phyloP scores from a whole-genome alignment of 1,139 yeast species.

The Kurtzmaniella quercitrusa region DNA sequence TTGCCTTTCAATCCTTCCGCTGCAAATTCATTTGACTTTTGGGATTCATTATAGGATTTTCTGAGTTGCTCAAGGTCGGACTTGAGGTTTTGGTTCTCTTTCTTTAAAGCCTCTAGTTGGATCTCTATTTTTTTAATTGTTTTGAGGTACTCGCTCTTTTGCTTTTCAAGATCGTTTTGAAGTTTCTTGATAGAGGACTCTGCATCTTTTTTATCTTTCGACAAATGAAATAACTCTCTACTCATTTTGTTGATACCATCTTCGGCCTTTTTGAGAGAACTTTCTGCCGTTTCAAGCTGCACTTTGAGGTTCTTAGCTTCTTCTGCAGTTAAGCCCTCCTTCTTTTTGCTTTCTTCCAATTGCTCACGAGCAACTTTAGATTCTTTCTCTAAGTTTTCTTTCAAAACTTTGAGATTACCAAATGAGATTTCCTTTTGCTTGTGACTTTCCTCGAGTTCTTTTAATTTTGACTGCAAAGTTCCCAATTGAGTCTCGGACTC shows the following conservation, averaged over 20 bases:
- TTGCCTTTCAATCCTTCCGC: constrained; percentile 19
- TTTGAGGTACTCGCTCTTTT: constrained; percentile 19
- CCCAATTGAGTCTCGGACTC: constrained; percentile 16
- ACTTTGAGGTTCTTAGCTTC: constrained; percentile 21
- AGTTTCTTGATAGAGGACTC: constrained; percentile 39
- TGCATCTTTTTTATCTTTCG: constrained; percentile 53
- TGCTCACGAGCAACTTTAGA: constrained; percentile 27
- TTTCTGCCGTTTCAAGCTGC: constrained; percentile 27
- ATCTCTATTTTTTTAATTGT: constrained; percentile 19
- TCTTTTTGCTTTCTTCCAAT: constrained; percentile 26
- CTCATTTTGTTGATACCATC: constrained; percentile 90
- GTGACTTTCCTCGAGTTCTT: constrained; percentile 21
- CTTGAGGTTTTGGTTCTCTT: constrained; percentile 20
- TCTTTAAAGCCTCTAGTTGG: constrained; percentile 19
- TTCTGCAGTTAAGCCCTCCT: constrained; percentile 16
- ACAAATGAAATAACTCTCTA: constrained; percentile 67
- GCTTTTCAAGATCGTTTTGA: constrained; percentile 36
- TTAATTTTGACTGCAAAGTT: constrained; percentile 23
- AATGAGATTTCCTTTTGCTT: constrained; percentile 29
- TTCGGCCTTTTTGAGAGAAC: constrained; percentile 67
- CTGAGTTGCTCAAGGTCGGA: constrained; percentile 21
- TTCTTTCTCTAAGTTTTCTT: constrained; percentile 24
- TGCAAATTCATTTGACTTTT: constrained; percentile 11
- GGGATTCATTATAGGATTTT: constrained; percentile 13
- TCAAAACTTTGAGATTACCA: constrained; percentile 29